phyloP scores from a whole-genome alignment of 768 basidiomycete genomes.

The Mycena latifolia region DNA sequence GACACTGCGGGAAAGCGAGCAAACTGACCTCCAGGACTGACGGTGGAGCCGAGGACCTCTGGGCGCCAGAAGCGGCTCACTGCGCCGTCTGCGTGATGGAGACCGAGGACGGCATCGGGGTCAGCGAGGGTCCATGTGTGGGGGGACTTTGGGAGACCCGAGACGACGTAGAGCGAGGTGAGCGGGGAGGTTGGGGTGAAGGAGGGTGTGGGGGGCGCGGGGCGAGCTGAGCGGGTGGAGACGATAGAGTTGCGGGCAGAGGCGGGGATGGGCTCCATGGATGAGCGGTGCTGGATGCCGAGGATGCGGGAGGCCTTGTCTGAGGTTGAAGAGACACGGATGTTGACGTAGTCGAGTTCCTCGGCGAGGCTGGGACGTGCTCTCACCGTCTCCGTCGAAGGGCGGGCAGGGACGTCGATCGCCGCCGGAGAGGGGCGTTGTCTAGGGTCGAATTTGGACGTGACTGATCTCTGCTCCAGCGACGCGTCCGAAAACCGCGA shows the following conservation, averaged over 20 bases:
- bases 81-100: slow-evolving; percentile 87
- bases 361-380: slow-evolving; percentile 65
- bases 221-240: slow-evolving; percentile 77
- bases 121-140: slow-evolving; percentile 93
- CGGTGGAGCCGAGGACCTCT: slow-evolving; percentile 90
- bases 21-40: slow-evolving; percentile 70
- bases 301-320: slow-evolving; percentile 87
- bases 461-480: not conserved
- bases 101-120: slow-evolving; percentile 82
- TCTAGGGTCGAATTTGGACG: slow-evolving; percentile 26
- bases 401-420: slow-evolving; percentile 20
- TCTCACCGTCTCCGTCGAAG: slow-evolving; percentile 48
- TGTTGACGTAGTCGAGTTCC: slow-evolving; percentile 81
- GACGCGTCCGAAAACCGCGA: slow-evolving; percentile 27
- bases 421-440: slow-evolving; percentile 33
- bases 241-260: slow-evolving; percentile 82
- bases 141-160: slow-evolving; percentile 89
- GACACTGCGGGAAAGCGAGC: not conserved
- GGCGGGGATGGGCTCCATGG: slow-evolving; percentile 89
- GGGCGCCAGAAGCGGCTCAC: slow-evolving; percentile 93
- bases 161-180: slow-evolving; percentile 88
- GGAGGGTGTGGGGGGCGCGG: slow-evolving; percentile 68
- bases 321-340: slow-evolving; percentile 48
- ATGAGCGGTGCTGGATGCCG: slow-evolving; percentile 77
- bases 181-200: slow-evolving; percentile 79